Evolutionary conservation across 768 basidiomycete genomes (phyloP), one percentile per base, ranked within the genome.

Genomic region (Suillus hirtellus): DNA sequence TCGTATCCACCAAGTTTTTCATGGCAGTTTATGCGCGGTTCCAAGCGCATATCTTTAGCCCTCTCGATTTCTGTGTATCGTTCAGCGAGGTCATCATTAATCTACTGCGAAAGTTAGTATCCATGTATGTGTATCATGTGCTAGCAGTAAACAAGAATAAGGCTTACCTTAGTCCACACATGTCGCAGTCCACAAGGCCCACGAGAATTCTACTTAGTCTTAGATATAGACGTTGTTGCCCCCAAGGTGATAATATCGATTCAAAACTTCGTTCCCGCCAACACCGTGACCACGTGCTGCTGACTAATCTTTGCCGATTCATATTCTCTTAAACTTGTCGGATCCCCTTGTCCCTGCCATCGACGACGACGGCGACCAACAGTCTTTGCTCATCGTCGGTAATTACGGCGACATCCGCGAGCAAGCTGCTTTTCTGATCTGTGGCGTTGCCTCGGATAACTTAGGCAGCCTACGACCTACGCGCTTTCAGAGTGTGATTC

Each of bases 291-390:
- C 73, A 76, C 73, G 72, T 76, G 73, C 65, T 10, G 38, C 2
- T 50, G n/a, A 65, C 72, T 75, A 75, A 75, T 75, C 46, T 66
- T 43, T 47, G 11, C 73, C 66, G 73, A 69, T 66, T 49, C 49
- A 49, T 49, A 66, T 55, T 58, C 56, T 42, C 40, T 42, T 65
- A 59, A 72, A 73, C 72, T 73, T 69, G 75, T 68, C 63, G 67
- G 64, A 61, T 75, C 72, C 75, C 75, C 74, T 75, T 75, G 72
- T 76, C 75, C 73, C 73, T 72, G 74, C 68, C 69, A 72, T 71
- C 70, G 72, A 76, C 70, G 52, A 67, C 66, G 67, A 75, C 73
- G 64, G 62, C 44, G 67, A 67, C 68, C 62, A 65, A 64, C 63
- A 69, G 67, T 66, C 63, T 64, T 65, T 74, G 66, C 64, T 65